Base-by-base conservation (phyloP, 768 basidiomycete genomes). In the Tulasnella sp. region DNA sequence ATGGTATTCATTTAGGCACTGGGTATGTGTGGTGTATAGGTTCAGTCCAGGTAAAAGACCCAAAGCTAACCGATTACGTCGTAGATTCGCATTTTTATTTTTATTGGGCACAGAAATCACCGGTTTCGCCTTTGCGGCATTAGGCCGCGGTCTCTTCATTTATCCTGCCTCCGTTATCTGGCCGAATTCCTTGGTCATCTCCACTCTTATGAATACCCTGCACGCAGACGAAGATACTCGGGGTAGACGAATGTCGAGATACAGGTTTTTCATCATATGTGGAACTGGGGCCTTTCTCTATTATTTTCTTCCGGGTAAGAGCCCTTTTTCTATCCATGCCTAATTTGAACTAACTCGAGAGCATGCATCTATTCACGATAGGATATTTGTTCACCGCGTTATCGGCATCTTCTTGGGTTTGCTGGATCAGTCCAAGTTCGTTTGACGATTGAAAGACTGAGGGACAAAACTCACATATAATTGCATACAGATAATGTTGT, bases 151-250 rank as follows among this genome's bases (percentile, higher is more conserved):
- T 40, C 96, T 98, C 85, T 87, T 99, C 83, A 95, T 99, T 0
- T 97, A 93, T 94, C 98, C 98, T 0, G 97, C 96, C 7, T 94
- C 93, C 82, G 95, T 99, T 94, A 94, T 99, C 68, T 99, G 98
- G 98, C 98, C 98, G 8, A 92, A 94, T 85, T 97, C 97, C 84
- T 88, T 99, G 52, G 93, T 98, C 78, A 91, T 91, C 8, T 96
- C 96, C 82, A 97, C 98, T n/a, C 86, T 98, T 71, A 88, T 99
- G 84, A 99, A 99, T 84, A 97, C 97, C 9, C 87, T 99, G 5
- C 98, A 99, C 83, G 98, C 98, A 8, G 97, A 98, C 83, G 95
- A 98, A 78, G 95, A 94, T 77, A 90, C 76, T 18, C 77, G 76
- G 5, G 81, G 79, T 16, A 10, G 39, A 83, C 4, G 88, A 89